phyloP scores from a whole-genome alignment of 2,329 filamentous ascomycete genomes.

The Aspergillus carbonarius region DNA sequence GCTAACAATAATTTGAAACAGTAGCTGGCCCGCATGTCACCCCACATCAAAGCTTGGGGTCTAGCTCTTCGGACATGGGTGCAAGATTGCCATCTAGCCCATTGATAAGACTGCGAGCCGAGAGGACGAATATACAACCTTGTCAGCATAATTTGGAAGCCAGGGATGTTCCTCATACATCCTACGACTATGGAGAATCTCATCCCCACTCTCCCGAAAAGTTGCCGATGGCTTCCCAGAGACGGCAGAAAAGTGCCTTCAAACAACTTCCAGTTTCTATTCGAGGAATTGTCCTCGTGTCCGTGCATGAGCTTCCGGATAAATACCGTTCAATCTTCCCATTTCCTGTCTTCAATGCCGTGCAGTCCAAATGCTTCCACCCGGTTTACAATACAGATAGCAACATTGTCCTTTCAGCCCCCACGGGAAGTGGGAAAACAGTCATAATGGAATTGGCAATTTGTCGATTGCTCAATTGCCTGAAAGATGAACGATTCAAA shows the following conservation, averaged over 20 bases:
- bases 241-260: slow-evolving; percentile 15
- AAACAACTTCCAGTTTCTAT: slow-evolving; percentile 37
- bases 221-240: neutral
- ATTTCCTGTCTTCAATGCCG: slow-evolving; percentile 74
- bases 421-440: slow-evolving; percentile 84
- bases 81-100: slow-evolving; percentile 33
- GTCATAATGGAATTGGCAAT: slow-evolving; percentile 79
- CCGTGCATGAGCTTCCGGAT: slow-evolving; percentile 64
- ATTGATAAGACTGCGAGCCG: slow-evolving; percentile 24
- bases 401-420: slow-evolving; percentile 77
- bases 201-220: neutral
- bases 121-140: slow-evolving; percentile 6
- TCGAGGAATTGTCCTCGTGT: slow-evolving; percentile 62
- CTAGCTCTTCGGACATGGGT: slow-evolving; percentile 29
- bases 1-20: neutral
- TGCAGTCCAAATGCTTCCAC: slow-evolving; percentile 77
- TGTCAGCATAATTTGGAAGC: neutral
- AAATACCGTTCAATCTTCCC: slow-evolving; percentile 68
- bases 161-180: neutral
- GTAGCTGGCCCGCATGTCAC: slow-evolving; percentile 21
- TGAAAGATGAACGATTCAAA: slow-evolving; percentile 65
- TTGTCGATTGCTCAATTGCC: slow-evolving; percentile 63
- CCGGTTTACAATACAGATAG: slow-evolving; percentile 65
- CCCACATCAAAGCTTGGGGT: slow-evolving; percentile 22
- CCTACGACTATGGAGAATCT: neutral